A percentile compares a stretch with the other conserved stretches of the same genome.
Evolutionary conservation across 2,329 filamentous ascomycete species (phyloP).

Genomic region (Pyrenochaeta sp.): DNA sequence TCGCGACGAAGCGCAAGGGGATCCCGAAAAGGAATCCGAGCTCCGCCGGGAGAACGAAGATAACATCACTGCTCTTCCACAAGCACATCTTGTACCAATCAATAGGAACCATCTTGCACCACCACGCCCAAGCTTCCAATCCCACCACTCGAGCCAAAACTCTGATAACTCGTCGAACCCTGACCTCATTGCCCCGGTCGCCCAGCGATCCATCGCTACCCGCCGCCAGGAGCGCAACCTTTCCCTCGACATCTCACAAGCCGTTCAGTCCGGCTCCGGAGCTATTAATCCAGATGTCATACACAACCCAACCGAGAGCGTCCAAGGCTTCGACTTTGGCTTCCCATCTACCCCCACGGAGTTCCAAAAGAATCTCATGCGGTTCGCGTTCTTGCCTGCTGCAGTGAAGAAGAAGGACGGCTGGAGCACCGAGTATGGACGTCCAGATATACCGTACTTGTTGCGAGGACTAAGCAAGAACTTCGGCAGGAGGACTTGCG

Average conservation of each 20-base stretch:
- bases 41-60: constrained; percentile 85
- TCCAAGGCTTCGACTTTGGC: constrained; percentile 62
- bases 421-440: constrained; percentile 92
- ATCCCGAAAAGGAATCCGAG: constrained; percentile 80
- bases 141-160: constrained; percentile 5
- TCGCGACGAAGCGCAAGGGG: constrained; percentile 79
- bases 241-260: constrained; percentile 54
- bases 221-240: constrained; percentile 54
- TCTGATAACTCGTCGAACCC: constrained; percentile 33
- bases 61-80: constrained; percentile 81
- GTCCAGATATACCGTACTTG: constrained; percentile 88
- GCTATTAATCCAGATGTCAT: constrained; percentile 57
- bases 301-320: constrained; percentile 21
- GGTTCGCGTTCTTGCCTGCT: constrained; percentile 80
- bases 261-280: constrained; percentile 40
- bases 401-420: constrained; percentile 68
- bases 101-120: constrained; percentile 53
- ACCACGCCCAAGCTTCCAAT: constrained; percentile 32
- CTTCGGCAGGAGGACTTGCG: constrained; percentile 82
- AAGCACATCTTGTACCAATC: constrained; percentile 52
- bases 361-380: constrained; percentile 88
- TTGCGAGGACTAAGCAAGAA: constrained; percentile 83
- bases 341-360: constrained; percentile 86
- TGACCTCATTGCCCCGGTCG: constrained; percentile 36
- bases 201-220: constrained; percentile 42